Conservation (phyloP, 106 monocot species). For the Xerophyta viscosa region DNA sequence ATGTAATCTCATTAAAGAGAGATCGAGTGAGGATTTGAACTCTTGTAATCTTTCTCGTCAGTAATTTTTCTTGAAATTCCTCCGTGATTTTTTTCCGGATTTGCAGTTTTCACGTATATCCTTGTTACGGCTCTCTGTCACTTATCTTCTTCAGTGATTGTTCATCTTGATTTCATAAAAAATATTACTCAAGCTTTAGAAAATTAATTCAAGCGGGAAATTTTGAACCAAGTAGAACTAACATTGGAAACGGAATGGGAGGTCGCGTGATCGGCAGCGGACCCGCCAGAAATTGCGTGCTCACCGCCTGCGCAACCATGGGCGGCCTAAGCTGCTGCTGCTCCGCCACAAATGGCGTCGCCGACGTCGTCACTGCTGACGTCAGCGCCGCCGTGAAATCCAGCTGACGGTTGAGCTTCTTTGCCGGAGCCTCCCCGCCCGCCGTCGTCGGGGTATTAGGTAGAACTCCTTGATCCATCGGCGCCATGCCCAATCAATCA, state of each 20-base stretch:
- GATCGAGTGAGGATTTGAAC: too few species aligned
- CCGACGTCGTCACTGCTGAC: neutral
- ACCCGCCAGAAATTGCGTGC: neutral
- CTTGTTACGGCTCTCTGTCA: too few species aligned
- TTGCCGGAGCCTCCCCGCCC: slow-evolving; percentile 35
- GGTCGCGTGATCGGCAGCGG: slow-evolving; percentile 8
- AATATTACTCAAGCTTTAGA: too few species aligned
- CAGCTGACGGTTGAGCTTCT: slow-evolving; percentile 55
- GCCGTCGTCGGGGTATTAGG: slow-evolving; percentile 6
- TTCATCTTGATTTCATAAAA: neutral
- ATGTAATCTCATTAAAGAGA: too few species aligned
- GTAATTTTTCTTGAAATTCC: too few species aligned
- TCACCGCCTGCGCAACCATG: neutral
- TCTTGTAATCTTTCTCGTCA: too few species aligned
- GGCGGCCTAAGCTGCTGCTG: neutral
- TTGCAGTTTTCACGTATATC: too few species aligned
- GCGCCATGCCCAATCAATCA: neutral
- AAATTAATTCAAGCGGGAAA: too few species aligned
- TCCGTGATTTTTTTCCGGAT: too few species aligned
- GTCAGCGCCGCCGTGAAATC: slow-evolving; percentile 38
- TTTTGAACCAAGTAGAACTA: slow-evolving; percentile 5
- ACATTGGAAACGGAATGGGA: slow-evolving; percentile 18
- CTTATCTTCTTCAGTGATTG: neutral
- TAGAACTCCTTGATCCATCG: slow-evolving; percentile 34
- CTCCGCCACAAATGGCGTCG: neutral